Percentiles rank a stretch among this genome's conserved stretches.
Evolutionary conservation across 148 eudicot genomes (phyloP).

Genomic region (Cornus kousa): DNA sequence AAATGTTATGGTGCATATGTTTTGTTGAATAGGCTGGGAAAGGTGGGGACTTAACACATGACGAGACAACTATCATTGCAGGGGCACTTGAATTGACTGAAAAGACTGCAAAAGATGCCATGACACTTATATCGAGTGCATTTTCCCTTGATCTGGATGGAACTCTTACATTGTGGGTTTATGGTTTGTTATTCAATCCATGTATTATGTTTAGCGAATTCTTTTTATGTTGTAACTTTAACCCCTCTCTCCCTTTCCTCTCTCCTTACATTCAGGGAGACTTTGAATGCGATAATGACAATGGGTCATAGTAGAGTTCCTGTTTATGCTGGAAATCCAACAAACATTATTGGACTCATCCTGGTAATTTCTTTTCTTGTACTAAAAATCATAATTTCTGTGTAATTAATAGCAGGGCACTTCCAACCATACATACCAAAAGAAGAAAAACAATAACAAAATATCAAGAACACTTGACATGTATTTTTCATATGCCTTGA

Average conservation of each 20-base stretch:
- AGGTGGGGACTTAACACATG: slow-evolving; percentile 97
- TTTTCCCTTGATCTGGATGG: slow-evolving; percentile 99
- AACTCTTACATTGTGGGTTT: slow-evolving; percentile 92
- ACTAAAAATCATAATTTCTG: slow-evolving; percentile 1
- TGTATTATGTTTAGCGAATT: slow-evolving; percentile 10
- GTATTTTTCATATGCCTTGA: not conserved
- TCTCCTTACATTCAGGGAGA: slow-evolving; percentile 55
- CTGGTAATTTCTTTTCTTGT: slow-evolving; percentile 46
- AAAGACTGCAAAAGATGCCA: slow-evolving; percentile 97
- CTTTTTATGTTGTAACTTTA: slow-evolving; percentile 27
- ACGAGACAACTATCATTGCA: slow-evolving; percentile 92
- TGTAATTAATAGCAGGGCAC: too few species aligned
- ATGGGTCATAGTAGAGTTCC: slow-evolving; percentile 98
- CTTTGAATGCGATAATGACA: slow-evolving; percentile 85
- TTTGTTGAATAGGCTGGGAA: slow-evolving; percentile 72
- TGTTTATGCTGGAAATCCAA: slow-evolving; percentile 60
- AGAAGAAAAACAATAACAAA: too few species aligned
- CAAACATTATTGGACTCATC: slow-evolving; percentile 76
- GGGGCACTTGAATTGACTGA: slow-evolving; percentile 94
- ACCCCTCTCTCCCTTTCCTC: slow-evolving; percentile 3
- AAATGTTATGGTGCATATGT: slow-evolving; percentile 3
- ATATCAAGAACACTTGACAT: not conserved
- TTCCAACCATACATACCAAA: too few species aligned
- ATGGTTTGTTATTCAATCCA: slow-evolving; percentile 28
- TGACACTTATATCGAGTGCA: slow-evolving; percentile 96